These are phyloP conservation scores for Paecilomyces formosus DNA, from an alignment of 2,329 filamentous ascomycete species.

Conservation along the genomic window DNA sequence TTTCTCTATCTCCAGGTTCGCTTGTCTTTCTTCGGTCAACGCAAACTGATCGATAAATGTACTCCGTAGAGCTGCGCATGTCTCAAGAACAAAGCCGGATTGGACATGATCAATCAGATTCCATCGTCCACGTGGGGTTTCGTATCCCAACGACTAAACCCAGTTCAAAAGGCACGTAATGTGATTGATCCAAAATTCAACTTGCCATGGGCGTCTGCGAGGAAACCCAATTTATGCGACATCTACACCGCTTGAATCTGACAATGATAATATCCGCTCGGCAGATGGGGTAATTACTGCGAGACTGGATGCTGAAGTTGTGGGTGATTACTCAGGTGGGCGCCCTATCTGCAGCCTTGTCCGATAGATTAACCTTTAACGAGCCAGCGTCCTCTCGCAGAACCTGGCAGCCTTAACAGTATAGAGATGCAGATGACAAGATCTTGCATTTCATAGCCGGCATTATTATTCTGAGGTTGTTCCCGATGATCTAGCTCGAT, in stretches of 20 bases:
- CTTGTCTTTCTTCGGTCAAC: background rate
- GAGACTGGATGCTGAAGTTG: background rate
- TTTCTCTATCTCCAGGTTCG: background rate
- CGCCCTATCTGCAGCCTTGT: background rate
- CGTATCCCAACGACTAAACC: background rate
- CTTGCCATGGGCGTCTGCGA: background rate
- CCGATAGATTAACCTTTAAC: background rate
- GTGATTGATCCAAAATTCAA: background rate
- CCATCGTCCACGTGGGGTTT: background rate
- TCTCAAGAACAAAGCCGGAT: background rate
- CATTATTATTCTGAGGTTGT: background rate
- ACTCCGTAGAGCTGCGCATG: background rate
- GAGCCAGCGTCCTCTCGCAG: background rate
- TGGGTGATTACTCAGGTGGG: background rate
- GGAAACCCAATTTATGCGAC: background rate
- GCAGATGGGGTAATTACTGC: no score
- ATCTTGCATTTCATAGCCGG: background rate
- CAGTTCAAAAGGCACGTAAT: background rate
- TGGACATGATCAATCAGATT: background rate
- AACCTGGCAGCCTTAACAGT: background rate
- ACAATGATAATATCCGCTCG: background rate
- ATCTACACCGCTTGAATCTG: background rate
- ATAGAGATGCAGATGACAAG: background rate
- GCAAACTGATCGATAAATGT: background rate
- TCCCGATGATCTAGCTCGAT: background rate